Base-by-base conservation (phyloP, 1,139 yeast genomes). In the Diutina pseudorugosa region DNA sequence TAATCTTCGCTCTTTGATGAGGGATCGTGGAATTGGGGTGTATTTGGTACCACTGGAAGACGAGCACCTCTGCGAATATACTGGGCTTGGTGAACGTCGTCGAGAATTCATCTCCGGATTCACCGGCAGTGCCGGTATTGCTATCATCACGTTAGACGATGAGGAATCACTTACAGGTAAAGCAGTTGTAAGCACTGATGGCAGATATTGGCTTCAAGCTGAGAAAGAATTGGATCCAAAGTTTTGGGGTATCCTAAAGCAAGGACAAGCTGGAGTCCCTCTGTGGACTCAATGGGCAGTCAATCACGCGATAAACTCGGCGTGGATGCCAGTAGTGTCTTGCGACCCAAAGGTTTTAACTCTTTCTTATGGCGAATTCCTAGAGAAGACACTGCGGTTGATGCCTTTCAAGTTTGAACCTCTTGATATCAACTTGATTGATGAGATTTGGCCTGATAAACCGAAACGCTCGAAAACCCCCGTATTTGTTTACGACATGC, bases 21-120 rank as follows among this genome's bases (percentile, higher is more conserved):
- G 60, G 50, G 54, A 63, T 11, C 60, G 70, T 56, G 66, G 70
- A 1, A 67, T 79, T 21, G 76, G 76, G 3, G 81, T 77, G 2
- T 79, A 79, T 58, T 70, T 79, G 36, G 67, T 79, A 7, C 83
- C 84, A 2, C 74, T 80, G n/a, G 83, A 77, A 58, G 84, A 79
- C 60, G 82, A 78, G 55, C 84, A 79, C 59, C 81, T 75, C 56
- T 72, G 79, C 14, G 83, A 79, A 56, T 73, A 77, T 56, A 76
- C 82, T 0, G 72, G 82, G 0, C 61, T 68, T 18, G 71, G 79
- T 2, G 83, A 79, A 55, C 76, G 71, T 52, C 66, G 83, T 52
- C 65, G 83, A 53, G 79, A 71, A 56, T 79, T 58, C 56, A 69
- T 79, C 16, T 64, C 75, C 18, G 83, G 80, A 0, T 79, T 79